Percentiles rank a stretch among this genome's conserved stretches.
Evolutionary conservation across 2,329 filamentous ascomycete species (phyloP).

Genomic region (Xylaria polymorpha): DNA sequence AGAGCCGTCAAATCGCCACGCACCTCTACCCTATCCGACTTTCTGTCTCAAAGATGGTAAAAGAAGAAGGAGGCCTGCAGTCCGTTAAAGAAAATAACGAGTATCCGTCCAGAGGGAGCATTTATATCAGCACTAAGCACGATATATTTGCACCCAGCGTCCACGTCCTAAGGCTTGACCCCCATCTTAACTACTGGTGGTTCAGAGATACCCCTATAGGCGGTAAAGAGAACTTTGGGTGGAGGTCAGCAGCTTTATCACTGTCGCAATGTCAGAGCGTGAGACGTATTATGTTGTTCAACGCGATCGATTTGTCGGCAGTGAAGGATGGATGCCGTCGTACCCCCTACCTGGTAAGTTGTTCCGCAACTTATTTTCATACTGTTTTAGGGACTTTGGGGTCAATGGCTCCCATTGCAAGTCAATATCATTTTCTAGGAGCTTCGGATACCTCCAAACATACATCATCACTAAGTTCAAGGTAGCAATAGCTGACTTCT

Average conservation of each 20-base stretch:
- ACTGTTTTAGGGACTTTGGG: not conserved
- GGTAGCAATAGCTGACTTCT: not conserved
- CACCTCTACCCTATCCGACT: conserved; percentile 12
- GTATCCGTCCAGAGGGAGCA: not conserved
- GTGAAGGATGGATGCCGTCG: not conserved
- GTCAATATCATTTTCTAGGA: not conserved
- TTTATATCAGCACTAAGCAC: conserved; percentile 18
- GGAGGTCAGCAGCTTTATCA: not conserved
- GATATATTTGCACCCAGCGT: conserved; percentile 9
- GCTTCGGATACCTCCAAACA: not conserved
- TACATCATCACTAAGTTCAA: not conserved
- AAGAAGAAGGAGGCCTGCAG: too few relatives aligned
- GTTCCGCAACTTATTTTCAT: not conserved
- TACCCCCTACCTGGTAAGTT: not conserved
- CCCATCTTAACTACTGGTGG: too few relatives aligned
- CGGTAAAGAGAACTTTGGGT: not conserved
- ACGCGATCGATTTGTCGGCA: not conserved
- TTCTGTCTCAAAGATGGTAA: not conserved
- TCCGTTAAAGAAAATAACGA: not conserved
- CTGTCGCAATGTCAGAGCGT: not conserved
- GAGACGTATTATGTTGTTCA: conserved; percentile 3
- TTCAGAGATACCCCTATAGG: too few relatives aligned
- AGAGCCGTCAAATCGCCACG: conserved; percentile 6
- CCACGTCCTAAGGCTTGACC: too few relatives aligned
- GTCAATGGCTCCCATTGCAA: not conserved